Base-by-base conservation (phyloP, 768 basidiomycete genomes). In the Podaxis sp. region DNA sequence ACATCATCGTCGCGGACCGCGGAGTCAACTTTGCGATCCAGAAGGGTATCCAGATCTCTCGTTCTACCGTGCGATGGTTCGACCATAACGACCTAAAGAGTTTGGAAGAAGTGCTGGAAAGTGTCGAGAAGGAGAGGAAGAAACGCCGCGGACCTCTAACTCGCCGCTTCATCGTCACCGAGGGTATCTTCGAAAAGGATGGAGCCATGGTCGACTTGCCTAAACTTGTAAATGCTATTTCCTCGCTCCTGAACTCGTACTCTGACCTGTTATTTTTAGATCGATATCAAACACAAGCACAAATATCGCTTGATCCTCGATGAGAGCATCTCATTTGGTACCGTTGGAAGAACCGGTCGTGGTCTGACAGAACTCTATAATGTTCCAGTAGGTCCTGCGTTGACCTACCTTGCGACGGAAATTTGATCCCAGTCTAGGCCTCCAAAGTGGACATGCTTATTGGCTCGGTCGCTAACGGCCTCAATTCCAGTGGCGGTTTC, bases 1-100 rank as follows among this genome's bases (percentile, higher is more conserved):
- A 99, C 68, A 86, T 99, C 68, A 95, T 99, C 68, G 91, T 99
- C n/a, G 95, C 94, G 3, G 96, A 99, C 73, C 87, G 93, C n/a
- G 85, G 88, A n/a, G 88, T 95, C 66, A 96, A 91, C 73, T 94
- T 98, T 72, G 87, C 92, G 14, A 91, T 98, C 57, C 95, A 98
- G 72, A 96, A 95, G 74, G 97, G 96, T 16, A 86, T 98, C 28
- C 90, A 96, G 71, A 93, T 98, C 62, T 91, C 90, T 18, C 88
- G 97, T 42, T 92, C 88, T 5, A 94, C 90, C 0, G 85, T 98
- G 36, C 85, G 92, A 57, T 99, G 93, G 93, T 99, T 85, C 71
- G 95, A 98, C 66, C 97, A 98, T 71, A 97, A 96, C 66, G 95
- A 98, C 69, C 79, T 95, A 71, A 86, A 87, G 67, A 92, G 89